Conservation (phyloP, 2,329 filamentous ascomycete species). For the Clathrospora elynae region DNA sequence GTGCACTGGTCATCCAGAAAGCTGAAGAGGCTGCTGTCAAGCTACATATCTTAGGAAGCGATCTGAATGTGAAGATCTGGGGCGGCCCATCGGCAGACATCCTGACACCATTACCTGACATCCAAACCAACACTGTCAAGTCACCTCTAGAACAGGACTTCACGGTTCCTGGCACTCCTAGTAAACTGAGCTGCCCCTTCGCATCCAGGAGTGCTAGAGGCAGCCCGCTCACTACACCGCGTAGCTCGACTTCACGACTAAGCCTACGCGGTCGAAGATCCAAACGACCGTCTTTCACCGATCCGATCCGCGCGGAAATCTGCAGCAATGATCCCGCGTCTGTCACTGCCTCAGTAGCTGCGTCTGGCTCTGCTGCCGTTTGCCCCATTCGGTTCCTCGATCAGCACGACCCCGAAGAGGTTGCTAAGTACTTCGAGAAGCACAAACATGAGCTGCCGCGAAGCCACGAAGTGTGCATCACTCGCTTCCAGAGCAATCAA, state of each 20-base stretch:
- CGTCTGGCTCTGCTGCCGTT: slow-evolving; percentile 58
- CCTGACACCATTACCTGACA: slow-evolving; percentile 27
- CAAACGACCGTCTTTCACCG: slow-evolving; percentile 50
- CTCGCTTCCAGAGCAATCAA: slow-evolving; percentile 85
- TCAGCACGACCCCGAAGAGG: slow-evolving; percentile 89
- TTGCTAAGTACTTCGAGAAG: slow-evolving; percentile 90
- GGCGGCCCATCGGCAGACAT: slow-evolving; percentile 46
- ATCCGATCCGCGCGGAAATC: slow-evolving; percentile 51
- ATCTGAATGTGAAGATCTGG: slow-evolving; percentile 49
- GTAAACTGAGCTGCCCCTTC: slow-evolving; percentile 82
- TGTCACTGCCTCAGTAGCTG: slow-evolving; percentile 52
- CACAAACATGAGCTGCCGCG: slow-evolving; percentile 94
- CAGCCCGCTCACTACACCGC: slow-evolving; percentile 51
- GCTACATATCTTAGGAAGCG: slow-evolving; percentile 29
- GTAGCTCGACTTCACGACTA: slow-evolving; percentile 48
- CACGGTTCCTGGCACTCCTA: slow-evolving; percentile 81
- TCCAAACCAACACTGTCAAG: slow-evolving; percentile 45
- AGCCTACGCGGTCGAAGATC: slow-evolving; percentile 46
- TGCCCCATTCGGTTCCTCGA: slow-evolving; percentile 94
- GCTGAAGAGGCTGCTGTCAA: slow-evolving; percentile 41
- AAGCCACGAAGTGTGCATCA: slow-evolving; percentile 90
- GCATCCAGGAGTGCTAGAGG: slow-evolving; percentile 57
- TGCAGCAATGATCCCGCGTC: slow-evolving; percentile 52
- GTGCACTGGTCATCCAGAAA: slow-evolving; percentile 42
- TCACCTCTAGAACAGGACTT: slow-evolving; percentile 80